Conservation (phyloP, 169 alveolate species). For the Plasmodium inui region DNA sequence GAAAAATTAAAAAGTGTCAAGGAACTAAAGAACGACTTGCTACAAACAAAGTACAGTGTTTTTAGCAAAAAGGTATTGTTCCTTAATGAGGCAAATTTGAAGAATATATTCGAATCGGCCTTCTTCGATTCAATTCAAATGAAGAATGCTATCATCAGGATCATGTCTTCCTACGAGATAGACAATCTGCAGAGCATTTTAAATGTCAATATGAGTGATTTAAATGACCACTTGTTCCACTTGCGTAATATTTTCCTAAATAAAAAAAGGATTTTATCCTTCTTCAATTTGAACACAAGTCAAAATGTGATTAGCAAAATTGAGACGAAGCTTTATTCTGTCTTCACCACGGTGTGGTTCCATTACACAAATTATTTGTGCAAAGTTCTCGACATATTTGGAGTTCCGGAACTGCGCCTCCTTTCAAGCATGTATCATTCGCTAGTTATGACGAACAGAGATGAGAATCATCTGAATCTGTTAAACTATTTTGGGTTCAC, state of each 20-base stretch:
- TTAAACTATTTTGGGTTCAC: slow-evolving; percentile 62
- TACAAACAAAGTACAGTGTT: slow-evolving; percentile 37
- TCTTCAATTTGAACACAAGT: slow-evolving; percentile 48
- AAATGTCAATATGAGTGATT: slow-evolving; percentile 40
- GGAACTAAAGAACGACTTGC: slow-evolving; percentile 44
- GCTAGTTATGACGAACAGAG: slow-evolving; percentile 17
- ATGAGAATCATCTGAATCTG: slow-evolving; percentile 45
- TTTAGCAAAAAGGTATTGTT: slow-evolving; percentile 37
- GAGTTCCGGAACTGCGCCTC: slow-evolving; percentile 17
- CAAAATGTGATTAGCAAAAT: slow-evolving; percentile 51
- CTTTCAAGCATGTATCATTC: slow-evolving; percentile 38
- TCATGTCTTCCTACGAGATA: slow-evolving; percentile 69
- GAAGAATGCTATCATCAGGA: slow-evolving; percentile 51
- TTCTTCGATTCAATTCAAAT: slow-evolving; percentile 66
- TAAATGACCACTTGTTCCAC: slow-evolving; percentile 43
- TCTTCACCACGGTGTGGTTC: slow-evolving; percentile 63
- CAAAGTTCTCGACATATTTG: slow-evolving; percentile 54
- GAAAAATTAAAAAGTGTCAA: slow-evolving; percentile 67
- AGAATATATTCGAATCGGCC: slow-evolving; percentile 58
- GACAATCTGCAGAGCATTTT: slow-evolving; percentile 27
- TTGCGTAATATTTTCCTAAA: slow-evolving; percentile 18
- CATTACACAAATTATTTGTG: slow-evolving; percentile 71
- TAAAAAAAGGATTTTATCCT: slow-evolving; percentile 38
- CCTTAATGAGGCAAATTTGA: slow-evolving; percentile 45
- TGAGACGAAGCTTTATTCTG: slow-evolving; percentile 43